These are phyloP conservation scores for Colletotrichum sp. DNA, from an alignment of 2,329 filamentous ascomycete species.

Conservation along the genomic window DNA sequence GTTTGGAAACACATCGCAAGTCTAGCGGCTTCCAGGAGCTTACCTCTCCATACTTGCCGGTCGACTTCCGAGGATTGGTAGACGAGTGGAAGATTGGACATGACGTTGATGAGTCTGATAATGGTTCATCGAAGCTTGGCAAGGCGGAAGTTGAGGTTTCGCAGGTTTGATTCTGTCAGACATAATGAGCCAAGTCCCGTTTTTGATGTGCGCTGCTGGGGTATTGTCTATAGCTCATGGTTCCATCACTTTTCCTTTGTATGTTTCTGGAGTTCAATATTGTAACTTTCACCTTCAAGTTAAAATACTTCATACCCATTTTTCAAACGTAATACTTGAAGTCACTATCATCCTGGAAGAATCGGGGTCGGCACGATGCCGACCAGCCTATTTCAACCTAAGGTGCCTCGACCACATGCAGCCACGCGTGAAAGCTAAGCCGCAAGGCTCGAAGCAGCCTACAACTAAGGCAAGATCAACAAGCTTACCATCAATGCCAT, in stretches of 20 bases:
- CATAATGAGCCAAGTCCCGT: neutral
- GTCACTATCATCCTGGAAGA: neutral
- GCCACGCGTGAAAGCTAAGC: neutral
- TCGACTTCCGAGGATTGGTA: neutral
- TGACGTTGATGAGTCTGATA: neutral
- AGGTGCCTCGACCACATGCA: neutral
- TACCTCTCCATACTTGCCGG: neutral
- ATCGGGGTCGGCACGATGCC: neutral
- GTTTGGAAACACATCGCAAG: constrained; percentile 22
- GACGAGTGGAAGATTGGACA: constrained; percentile 4
- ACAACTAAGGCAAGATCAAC: neutral
- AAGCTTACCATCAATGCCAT: neutral
- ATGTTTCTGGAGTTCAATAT: neutral
- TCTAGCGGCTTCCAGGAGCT: constrained; percentile 15
- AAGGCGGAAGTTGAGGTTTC: neutral
- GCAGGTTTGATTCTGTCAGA: neutral
- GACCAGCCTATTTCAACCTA: neutral
- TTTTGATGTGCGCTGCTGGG: neutral
- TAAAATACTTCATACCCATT: neutral
- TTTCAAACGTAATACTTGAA: neutral
- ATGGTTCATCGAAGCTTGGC: neutral
- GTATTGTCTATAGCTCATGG: neutral
- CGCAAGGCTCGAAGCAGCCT: neutral
- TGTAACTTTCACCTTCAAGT: neutral
- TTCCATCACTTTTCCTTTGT: neutral